Evolutionary conservation across 2,329 filamentous ascomycete genomes (phyloP).

Genomic region (Pseudogymnoascus sp.): DNA sequence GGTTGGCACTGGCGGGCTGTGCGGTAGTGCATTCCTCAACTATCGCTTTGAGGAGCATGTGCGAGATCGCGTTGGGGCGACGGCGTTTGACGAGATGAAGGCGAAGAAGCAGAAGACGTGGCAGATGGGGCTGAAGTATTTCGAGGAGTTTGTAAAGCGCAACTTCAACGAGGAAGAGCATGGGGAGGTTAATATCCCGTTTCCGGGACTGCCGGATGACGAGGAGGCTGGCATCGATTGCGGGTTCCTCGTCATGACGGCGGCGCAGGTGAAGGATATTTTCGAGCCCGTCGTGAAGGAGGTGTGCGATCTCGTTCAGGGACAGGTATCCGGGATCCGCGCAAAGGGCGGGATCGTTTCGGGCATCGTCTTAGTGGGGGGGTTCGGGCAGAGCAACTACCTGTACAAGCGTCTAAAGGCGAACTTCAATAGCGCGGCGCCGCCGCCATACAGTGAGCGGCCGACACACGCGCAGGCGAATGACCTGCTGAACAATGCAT

Average conservation of each 20-base stretch:
- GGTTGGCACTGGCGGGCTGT: conserved; percentile 69
- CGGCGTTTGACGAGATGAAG: conserved; percentile 67
- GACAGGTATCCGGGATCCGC: conserved; percentile 57
- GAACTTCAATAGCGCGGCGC: conserved; percentile 51
- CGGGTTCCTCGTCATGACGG: conserved; percentile 67
- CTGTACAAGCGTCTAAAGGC: conserved; percentile 63
- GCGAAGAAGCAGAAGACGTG: conserved; percentile 70
- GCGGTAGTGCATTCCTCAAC: conserved; percentile 72
- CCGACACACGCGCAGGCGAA: conserved; percentile 55
- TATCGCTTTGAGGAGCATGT: conserved; percentile 76
- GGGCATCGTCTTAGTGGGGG: conserved; percentile 74
- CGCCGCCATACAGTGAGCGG: conserved; percentile 56
- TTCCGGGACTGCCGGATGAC: conserved; percentile 69
- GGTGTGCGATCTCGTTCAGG: conserved; percentile 59
- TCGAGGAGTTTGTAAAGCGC: conserved; percentile 77
- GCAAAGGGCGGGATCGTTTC: conserved; percentile 55
- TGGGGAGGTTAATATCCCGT: conserved; percentile 70
- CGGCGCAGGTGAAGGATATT: conserved; percentile 61
- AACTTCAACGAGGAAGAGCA: conserved; percentile 76
- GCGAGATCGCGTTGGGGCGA: conserved; percentile 55
- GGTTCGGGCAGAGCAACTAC: conserved; percentile 74
- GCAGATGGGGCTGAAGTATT: conserved; percentile 71
- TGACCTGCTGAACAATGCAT: conserved; percentile 42
- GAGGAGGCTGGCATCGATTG: conserved; percentile 67
- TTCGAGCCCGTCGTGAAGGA: conserved; percentile 69